A percentile compares a stretch with the other conserved stretches of the same genome.
These are phyloP conservation scores for Chondrostereum purpureum DNA, from an alignment of 1,284 basidiomycete genomes.

Conservation along the genomic window DNA sequence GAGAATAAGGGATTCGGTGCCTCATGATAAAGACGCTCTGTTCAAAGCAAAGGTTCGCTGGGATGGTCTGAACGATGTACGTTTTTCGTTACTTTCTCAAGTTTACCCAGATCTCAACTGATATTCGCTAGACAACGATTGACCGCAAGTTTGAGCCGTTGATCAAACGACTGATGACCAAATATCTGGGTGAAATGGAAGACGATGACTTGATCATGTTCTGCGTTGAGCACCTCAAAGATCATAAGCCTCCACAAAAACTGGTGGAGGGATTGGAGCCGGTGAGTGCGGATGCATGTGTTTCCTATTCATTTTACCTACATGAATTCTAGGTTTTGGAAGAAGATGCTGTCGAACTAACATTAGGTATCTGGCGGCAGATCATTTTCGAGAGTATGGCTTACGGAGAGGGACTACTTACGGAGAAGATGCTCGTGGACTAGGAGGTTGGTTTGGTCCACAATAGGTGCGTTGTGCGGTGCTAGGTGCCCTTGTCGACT, in stretches of 20 bases:
- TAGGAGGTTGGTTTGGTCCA: too few species aligned
- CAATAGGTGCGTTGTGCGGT: slow-evolving; percentile 2
- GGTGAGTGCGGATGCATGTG: slow-evolving; percentile 45
- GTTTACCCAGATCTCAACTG: slow-evolving; percentile 10
- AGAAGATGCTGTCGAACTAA: slow-evolving; percentile 76
- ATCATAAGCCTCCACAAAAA: slow-evolving; percentile 75
- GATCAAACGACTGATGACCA: slow-evolving; percentile 72
- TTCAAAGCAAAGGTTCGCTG: slow-evolving; percentile 80
- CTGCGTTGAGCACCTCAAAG: slow-evolving; percentile 81
- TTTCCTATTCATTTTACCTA: slow-evolving; percentile 1
- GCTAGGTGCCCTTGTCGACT: neutral
- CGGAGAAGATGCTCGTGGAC: slow-evolving; percentile 72
- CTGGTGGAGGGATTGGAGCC: slow-evolving; percentile 83
- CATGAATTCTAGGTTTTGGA: slow-evolving; percentile 62
- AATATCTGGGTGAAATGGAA: slow-evolving; percentile 81
- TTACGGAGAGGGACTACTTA: slow-evolving; percentile 76
- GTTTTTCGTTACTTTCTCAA: slow-evolving; percentile 21
- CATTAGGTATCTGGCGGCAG: slow-evolving; percentile 78
- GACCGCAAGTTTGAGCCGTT: slow-evolving; percentile 78
- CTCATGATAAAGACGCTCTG: slow-evolving; percentile 64
- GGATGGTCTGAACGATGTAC: slow-evolving; percentile 79
- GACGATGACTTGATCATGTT: slow-evolving; percentile 88
- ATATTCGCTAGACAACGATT: slow-evolving; percentile 54
- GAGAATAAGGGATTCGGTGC: slow-evolving; percentile 65
- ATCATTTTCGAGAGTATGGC: slow-evolving; percentile 88